These are phyloP conservation scores for Crucihimalaya himalaica DNA, from an alignment of 345 rosid species.

Conservation along the genomic window DNA sequence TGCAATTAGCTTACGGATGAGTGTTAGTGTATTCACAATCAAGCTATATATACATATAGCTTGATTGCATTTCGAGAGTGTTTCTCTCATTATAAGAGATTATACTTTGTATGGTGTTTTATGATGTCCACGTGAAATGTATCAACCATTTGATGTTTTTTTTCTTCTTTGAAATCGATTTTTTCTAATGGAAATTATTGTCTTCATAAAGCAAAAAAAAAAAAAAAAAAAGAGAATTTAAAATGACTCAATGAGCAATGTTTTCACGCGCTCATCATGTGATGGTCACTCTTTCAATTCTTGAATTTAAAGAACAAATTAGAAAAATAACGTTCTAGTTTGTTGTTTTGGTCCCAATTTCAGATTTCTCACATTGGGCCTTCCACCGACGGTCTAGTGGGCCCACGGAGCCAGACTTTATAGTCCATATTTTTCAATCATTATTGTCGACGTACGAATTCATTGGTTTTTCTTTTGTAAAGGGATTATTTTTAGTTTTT, in stretches of 20 bases:
- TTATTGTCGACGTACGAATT: background rate
- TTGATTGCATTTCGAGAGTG: background rate
- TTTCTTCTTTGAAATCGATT: background rate
- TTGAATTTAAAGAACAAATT: background rate
- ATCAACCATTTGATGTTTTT: background rate
- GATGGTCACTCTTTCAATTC: conserved; percentile 5
- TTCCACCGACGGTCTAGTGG: conserved; percentile 41
- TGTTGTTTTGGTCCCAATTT: conserved; percentile 13
- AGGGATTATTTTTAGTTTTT: background rate
- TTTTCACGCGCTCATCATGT: conserved; percentile 12
- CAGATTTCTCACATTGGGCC: conserved; percentile 19
- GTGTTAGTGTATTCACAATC: no score
- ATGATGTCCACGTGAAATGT: background rate
- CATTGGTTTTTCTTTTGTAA: no score
- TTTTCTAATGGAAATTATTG: background rate
- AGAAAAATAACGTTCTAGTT: background rate
- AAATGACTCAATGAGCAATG: background rate
- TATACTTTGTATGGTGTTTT: background rate
- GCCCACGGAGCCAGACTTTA: conserved; percentile 21
- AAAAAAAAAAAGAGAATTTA: background rate
- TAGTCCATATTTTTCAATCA: conserved; percentile 17
- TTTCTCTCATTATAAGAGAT: background rate
- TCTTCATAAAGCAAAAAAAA: no score
- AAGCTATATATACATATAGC: no score
- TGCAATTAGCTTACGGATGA: no score